Evolutionary conservation across 768 basidiomycete genomes (phyloP), one percentile per base, ranked within the genome.

Genomic region (Collybiopsis confluens): DNA sequence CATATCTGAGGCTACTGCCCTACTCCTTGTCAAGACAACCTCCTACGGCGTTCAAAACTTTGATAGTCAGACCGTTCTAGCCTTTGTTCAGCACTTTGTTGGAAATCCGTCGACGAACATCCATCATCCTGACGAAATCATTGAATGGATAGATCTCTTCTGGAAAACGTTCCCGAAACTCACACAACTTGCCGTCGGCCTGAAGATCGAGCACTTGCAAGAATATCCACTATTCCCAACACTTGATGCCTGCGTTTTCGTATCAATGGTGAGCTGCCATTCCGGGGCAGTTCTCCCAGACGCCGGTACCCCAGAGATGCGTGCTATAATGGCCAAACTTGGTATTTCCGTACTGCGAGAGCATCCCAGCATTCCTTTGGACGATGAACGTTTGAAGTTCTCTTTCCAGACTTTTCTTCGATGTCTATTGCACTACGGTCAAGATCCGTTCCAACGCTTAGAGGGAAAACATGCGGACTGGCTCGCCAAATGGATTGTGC

Each of bases 171-270:
- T 54, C n/a, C 24, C 8, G 40, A 23, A 41, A 9, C 24, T 13
- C 13, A 24, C 2, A 9, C 5, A 16, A 23, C 51, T 60, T 6
- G 55, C 59, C 9, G 55, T 47, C 7, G 56, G 52, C 7, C 48
- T 56, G 21, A 24, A 50, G 7, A 41, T 54, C 2, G 4, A 35
- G 11, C 36, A 44, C 11, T 21, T 62, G 11, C 41, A 54, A 21
- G 21, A 37, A 1, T 26, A 59, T 18, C 55, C 61, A 8, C 51
- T 62, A 4, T 56, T 62, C n/a, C 23, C 57, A 13, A 62, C 56
- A 3, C 24, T 41, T 10, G 27, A 41, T 18, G 57, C 49, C 11
- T 41, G 55, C 7, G 28, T 28, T 24, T 52, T 28, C 21, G n/a
- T 52, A 6, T 52, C 50, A 6, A 7, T 41, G 16, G 11, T 15